These are phyloP conservation scores for Starmerella apis DNA, from an alignment of 805 yeast genomes.

Conservation along the genomic window DNA sequence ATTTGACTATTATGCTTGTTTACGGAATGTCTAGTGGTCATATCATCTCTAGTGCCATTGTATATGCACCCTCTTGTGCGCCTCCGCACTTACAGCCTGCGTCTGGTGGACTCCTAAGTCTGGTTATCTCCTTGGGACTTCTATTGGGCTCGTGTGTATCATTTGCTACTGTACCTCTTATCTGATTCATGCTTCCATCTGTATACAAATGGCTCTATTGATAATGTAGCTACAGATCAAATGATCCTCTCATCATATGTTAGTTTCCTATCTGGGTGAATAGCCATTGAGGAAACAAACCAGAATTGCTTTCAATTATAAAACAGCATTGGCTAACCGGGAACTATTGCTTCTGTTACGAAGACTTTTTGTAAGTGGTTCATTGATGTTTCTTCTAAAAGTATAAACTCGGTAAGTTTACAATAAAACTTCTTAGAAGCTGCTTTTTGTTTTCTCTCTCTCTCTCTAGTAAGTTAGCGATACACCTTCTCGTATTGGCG, in stretches of 20 bases:
- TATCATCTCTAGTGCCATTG: slow-evolving; percentile 65
- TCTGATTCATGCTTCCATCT: slow-evolving; percentile 26
- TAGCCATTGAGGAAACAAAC: too few species aligned
- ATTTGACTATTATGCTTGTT: slow-evolving; percentile 55
- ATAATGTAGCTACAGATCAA: too few species aligned
- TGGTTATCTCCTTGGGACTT: slow-evolving; percentile 67
- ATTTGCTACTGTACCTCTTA: slow-evolving; percentile 40
- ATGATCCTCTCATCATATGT: too few species aligned
- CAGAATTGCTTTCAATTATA: too few species aligned
- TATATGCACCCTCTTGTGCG: slow-evolving; percentile 55
- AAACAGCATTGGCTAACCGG: too few species aligned
- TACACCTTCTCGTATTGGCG: slow-evolving; percentile 16
- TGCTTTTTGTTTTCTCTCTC: not conserved
- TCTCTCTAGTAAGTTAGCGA: slow-evolving; percentile 7
- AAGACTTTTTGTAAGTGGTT: too few species aligned
- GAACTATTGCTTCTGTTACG: too few species aligned
- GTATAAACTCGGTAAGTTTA: too few species aligned
- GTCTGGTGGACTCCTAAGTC: slow-evolving; percentile 86
- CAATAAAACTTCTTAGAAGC: too few species aligned
- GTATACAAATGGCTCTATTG: too few species aligned
- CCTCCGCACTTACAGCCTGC: slow-evolving; percentile 68
- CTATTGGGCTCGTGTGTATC: slow-evolving; percentile 70
- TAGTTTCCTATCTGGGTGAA: too few species aligned
- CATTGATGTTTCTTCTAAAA: too few species aligned
- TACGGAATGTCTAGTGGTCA: slow-evolving; percentile 90